Conservation (phyloP, 2,329 filamentous ascomycete species). For the Ceratocystiopsis sp. region DNA sequence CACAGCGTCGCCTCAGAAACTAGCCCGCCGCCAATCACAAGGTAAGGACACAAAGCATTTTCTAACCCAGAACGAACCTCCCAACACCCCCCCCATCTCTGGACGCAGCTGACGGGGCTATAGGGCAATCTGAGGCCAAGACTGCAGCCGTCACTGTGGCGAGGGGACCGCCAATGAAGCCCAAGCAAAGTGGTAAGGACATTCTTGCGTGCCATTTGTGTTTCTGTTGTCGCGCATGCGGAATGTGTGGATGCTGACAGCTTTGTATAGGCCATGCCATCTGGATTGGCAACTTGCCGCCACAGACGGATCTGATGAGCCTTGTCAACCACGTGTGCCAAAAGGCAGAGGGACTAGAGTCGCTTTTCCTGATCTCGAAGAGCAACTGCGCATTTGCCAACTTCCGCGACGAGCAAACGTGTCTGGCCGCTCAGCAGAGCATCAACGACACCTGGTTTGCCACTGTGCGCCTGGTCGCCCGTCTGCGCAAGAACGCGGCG, state of each 20-base stretch:
- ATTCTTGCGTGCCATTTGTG: no score
- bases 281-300: slow-evolving; percentile 89
- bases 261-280: slow-evolving; percentile 56
- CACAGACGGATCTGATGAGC: slow-evolving; percentile 61
- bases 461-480: slow-evolving; percentile 69
- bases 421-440: slow-evolving; percentile 58
- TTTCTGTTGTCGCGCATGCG: no score
- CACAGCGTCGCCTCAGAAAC: no score
- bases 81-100: no score
- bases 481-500: slow-evolving; percentile 45
- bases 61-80: no score
- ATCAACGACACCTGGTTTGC: slow-evolving; percentile 87
- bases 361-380: slow-evolving; percentile 85
- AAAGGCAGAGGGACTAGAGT: slow-evolving; percentile 64
- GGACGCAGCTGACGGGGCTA: neutral
- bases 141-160: slow-evolving; percentile 13
- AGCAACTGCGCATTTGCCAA: slow-evolving; percentile 97
- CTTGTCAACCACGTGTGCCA: slow-evolving; percentile 84
- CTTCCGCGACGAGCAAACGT: slow-evolving; percentile 66
- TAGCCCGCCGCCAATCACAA: no score
- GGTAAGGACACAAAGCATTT: no score
- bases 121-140: neutral
- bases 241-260: no score
- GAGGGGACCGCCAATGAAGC: slow-evolving; percentile 36
- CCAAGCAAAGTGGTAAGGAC: slow-evolving; percentile 42